phyloP scores from a whole-genome alignment of 2,329 filamentous ascomycete species.

The Fragosphaeria purpurea region DNA sequence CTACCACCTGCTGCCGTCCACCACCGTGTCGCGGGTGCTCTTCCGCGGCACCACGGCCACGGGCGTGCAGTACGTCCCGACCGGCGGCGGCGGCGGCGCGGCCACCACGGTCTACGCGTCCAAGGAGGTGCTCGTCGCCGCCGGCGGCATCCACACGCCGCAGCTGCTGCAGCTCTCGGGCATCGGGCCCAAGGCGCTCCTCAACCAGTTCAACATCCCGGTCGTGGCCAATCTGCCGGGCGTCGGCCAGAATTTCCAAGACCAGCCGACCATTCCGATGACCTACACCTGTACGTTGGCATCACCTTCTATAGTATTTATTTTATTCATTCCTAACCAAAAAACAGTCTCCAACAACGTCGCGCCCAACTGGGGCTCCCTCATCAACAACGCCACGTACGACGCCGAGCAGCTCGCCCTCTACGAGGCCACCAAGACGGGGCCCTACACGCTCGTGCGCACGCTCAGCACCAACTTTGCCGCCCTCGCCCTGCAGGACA shows the following conservation, averaged over 20 bases:
- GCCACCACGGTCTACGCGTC: constrained; percentile 10
- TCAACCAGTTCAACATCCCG: constrained; percentile 29
- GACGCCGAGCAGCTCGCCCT: constrained; percentile 20
- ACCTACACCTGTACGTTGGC: constrained; percentile 6
- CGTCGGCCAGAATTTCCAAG: constrained; percentile 31
- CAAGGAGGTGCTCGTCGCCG: constrained; percentile 32
- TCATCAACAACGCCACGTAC: constrained; percentile 24
- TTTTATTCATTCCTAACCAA: neutral
- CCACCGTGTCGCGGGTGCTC: constrained; percentile 32
- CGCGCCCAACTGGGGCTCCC: constrained; percentile 18
- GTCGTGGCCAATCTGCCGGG: constrained; percentile 25
- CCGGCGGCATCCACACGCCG: constrained; percentile 32
- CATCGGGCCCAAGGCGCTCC: constrained; percentile 30
- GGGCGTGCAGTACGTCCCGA: constrained; percentile 49
- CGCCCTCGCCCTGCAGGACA: constrained; percentile 24
- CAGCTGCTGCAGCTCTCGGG: constrained; percentile 36
- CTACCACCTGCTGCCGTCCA: constrained; percentile 32
- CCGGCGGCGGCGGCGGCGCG: constrained; percentile 18
- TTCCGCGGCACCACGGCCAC: constrained; percentile 41
- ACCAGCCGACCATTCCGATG: constrained; percentile 19
- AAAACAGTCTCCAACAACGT: constrained; percentile 15
- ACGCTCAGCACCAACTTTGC: constrained; percentile 20
- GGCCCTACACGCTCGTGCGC: constrained; percentile 21
- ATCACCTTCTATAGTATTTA: no score
- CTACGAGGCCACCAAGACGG: constrained; percentile 21